Evolutionary conservation across 306 rosid genomes (phyloP), one percentile per base, ranked within the genome.

Genomic region (Astragalus membranaceus): DNA sequence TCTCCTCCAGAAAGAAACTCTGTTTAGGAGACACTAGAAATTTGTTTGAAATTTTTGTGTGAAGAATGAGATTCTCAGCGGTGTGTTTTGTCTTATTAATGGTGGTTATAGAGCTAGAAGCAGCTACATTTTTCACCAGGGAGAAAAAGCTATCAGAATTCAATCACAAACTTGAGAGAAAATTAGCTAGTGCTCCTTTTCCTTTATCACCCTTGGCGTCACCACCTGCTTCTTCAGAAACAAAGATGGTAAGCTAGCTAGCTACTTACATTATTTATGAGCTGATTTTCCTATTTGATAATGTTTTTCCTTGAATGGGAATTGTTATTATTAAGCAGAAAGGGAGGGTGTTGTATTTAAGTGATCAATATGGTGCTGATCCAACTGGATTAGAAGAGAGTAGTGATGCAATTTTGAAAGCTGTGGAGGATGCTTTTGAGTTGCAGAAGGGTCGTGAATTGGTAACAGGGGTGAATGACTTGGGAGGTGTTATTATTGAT

Each of bases 401-500:
- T 57, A 79, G 84, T 17, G 85, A 66, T 17, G 87, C 84, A 1
- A 75, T 85, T 4, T 7, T 69, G 58, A 75, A 77, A 64, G 79
- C 85, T 5, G n/a, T 86, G 69, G 75, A 60, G 29, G 88, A 84
- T 10, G 96, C 85, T 0, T 83, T 79, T 72, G 58, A 17, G 44
- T 1, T 77, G 50, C 67, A 60, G 67, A 79, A 67, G 15, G 87
- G 79, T 8, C n/a, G 52, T 51, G 73, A 86, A 61, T 41, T 86
- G 89, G 26, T 86, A 5, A 30, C 69, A 2, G 92, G 92, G 23
- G 74, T 88, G 35, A 84, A 32, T 1, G 89, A 89, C 56, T 70
- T 86, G 48, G 89, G 96, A 46, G 92, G 96, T 33, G 79, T 76
- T 5, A 64, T 79, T 7, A 82, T 89, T 79, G 89, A 89, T 85